These are phyloP conservation scores for Ustilago nuda DNA, from an alignment of 1,284 basidiomycete genomes.

Conservation along the genomic window DNA sequence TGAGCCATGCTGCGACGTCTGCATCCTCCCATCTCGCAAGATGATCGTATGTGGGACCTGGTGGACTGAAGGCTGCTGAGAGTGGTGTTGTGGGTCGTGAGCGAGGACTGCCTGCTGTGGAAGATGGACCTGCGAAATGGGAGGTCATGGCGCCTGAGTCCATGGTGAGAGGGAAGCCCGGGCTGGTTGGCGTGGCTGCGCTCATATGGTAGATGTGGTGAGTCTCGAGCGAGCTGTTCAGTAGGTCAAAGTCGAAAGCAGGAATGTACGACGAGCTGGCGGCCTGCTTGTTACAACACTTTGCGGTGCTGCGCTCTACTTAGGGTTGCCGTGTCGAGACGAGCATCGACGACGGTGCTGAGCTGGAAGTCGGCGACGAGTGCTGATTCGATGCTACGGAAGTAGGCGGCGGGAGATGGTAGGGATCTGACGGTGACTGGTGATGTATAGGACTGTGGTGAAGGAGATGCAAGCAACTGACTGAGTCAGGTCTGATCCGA, in stretches of 20 bases:
- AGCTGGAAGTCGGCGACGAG: no score
- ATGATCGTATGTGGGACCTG: conserved; percentile 44
- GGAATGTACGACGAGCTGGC: conserved; percentile 3
- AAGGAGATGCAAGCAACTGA: background rate
- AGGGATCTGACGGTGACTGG: background rate
- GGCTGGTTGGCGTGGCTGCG: conserved; percentile 54
- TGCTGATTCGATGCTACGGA: no score
- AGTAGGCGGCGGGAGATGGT: no score
- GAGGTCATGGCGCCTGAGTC: conserved; percentile 28
- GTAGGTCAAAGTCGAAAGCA: background rate
- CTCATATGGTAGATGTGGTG: conserved; percentile 22
- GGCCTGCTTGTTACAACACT: background rate
- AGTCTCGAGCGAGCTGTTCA: background rate
- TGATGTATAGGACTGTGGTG: background rate
- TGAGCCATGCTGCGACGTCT: conserved; percentile 62
- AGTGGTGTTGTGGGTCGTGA: conserved; percentile 47
- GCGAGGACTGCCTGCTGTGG: conserved; percentile 39
- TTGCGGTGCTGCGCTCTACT: conserved; percentile 5
- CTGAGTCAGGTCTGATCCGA: background rate
- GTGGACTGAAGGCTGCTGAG: conserved; percentile 32
- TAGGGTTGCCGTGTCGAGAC: background rate
- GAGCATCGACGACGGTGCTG: conserved; percentile 2
- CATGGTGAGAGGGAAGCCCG: conserved; percentile 56
- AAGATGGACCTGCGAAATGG: conserved; percentile 35
- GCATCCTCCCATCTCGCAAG: conserved; percentile 40